Evolutionary conservation across 1,139 yeast species (phyloP), one percentile per base, ranked within the genome.

Genomic region (Yamadazyma mexicana): DNA sequence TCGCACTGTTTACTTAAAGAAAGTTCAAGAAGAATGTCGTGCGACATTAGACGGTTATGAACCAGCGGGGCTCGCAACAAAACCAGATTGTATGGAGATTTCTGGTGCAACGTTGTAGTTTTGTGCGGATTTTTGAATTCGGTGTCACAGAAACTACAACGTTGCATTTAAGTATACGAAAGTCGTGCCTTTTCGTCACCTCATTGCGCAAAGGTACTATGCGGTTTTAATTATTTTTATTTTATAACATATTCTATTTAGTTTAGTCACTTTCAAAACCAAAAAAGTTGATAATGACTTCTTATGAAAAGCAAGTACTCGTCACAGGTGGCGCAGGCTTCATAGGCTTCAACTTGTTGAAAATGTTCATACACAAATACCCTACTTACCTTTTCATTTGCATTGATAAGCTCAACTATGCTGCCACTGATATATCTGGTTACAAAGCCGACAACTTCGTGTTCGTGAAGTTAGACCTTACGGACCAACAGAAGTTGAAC

Each of bases 321-420:
- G 73, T 79, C 2, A 70, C 83, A 3, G 83, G 84, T 2, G 83
- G 82, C 2, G 79, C 80, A 5, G 84, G 84, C 1, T 79, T 79
- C 49, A 73, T 79, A 11, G 83, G 82, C 1, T 72, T 79, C 1
- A 69, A 78, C 61, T 62, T 75, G 42, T 62, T 75, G 15, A 61
- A 68, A n/a, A 58, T 59, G 41, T 54, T 73, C 38, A 70, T 72
- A 1, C 33, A 43, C 2, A 56, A 55, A 16, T 66, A 73, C 48
- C 77, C 79, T 1, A 46, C 55, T 18, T 62, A 61, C 47, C 55
- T 52, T 12, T 69, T 79, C 36, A 55, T 71, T 3, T 75, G 81
- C 48, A 58, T 75, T 31, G 85, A 79, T 49, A 70, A 69, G 40
- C 54, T 77, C 20, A 71, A 66, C 39, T 68, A 69, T 47, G 71